These are phyloP conservation scores for Botrytis medusae DNA, from an alignment of 2,329 filamentous ascomycete genomes.

Conservation along the genomic window DNA sequence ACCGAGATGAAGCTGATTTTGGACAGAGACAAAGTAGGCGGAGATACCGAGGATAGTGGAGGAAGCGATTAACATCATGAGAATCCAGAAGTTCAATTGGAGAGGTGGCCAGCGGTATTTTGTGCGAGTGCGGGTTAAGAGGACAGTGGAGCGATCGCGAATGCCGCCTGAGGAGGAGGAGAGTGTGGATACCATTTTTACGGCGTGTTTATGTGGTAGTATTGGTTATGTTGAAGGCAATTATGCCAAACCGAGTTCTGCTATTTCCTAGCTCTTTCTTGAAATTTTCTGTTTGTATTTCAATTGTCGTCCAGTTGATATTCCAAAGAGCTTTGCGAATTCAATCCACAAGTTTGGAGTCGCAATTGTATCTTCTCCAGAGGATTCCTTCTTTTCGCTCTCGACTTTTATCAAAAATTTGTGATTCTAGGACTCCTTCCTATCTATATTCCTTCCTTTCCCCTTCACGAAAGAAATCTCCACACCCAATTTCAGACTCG, in stretches of 20 bases:
- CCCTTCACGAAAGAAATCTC: not conserved
- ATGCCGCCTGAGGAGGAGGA: slow-evolving; percentile 35
- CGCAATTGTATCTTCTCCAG: not conserved
- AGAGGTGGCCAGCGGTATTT: slow-evolving; percentile 67
- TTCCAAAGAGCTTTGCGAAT: not conserved
- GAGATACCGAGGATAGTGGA: slow-evolving; percentile 62
- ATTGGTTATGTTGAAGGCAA: not conserved
- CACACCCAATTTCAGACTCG: not conserved
- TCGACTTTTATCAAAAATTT: not conserved
- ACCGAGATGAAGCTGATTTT: slow-evolving; percentile 53
- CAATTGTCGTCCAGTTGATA: not conserved
- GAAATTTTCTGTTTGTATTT: not conserved
- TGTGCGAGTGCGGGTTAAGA: slow-evolving; percentile 31
- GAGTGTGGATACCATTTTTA: slow-evolving; percentile 35
- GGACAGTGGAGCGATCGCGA: slow-evolving; percentile 24
- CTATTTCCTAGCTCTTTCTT: not conserved
- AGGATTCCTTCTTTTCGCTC: not conserved
- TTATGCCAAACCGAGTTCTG: not conserved
- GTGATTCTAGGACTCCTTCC: not conserved
- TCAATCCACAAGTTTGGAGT: not conserved
- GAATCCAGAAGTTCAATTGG: slow-evolving; percentile 66
- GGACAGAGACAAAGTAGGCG: slow-evolving; percentile 57
- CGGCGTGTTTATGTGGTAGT: not conserved
- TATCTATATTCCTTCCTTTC: not conserved
- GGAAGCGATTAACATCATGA: slow-evolving; percentile 62